These are phyloP conservation scores for Epichloe uncinata DNA, from an alignment of 2,329 filamentous ascomycete genomes.

Conservation along the genomic window DNA sequence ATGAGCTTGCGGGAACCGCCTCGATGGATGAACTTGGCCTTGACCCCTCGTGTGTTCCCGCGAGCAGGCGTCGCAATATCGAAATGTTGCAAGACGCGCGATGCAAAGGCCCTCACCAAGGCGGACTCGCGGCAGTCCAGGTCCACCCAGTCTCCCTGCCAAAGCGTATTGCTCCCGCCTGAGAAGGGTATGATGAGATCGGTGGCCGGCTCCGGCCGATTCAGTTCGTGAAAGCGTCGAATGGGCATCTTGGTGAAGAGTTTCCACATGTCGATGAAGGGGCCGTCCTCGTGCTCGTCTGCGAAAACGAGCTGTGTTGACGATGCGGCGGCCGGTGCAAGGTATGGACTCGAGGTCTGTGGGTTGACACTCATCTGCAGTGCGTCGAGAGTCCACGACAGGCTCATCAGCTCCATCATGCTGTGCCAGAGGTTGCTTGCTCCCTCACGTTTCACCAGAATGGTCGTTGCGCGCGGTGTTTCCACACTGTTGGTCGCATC, in stretches of 20 bases:
- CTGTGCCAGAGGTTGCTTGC: slow-evolving; percentile 21
- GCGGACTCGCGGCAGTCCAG: slow-evolving; percentile 16
- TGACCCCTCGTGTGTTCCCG: slow-evolving; percentile 4
- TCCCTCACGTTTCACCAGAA: slow-evolving; percentile 23
- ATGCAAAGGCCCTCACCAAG: slow-evolving; percentile 16
- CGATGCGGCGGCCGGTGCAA: slow-evolving; percentile 9
- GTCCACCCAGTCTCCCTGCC: slow-evolving; percentile 26
- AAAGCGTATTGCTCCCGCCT: slow-evolving; percentile 27
- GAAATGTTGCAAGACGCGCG: slow-evolving; percentile 19
- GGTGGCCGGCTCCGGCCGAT: slow-evolving; percentile 4
- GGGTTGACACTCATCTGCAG: slow-evolving; percentile 15
- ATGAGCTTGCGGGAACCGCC: slow-evolving; percentile 17
- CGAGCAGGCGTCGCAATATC: slow-evolving; percentile 6
- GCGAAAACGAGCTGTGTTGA: slow-evolving; percentile 22
- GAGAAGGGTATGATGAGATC: slow-evolving; percentile 27
- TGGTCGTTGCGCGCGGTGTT: neutral
- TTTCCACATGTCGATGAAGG: slow-evolving; percentile 24
- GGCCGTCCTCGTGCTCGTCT: slow-evolving; percentile 20
- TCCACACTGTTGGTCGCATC: neutral
- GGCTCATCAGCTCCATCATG: slow-evolving; percentile 22
- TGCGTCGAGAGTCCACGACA: slow-evolving; percentile 20
- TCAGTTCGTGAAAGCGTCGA: slow-evolving; percentile 16
- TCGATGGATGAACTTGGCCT: slow-evolving; percentile 25
- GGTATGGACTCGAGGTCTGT: slow-evolving; percentile 8
- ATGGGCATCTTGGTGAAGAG: slow-evolving; percentile 19